Evolutionary conservation across 768 basidiomycete genomes (phyloP).

Genomic region (Thelephora ganbajun): DNA sequence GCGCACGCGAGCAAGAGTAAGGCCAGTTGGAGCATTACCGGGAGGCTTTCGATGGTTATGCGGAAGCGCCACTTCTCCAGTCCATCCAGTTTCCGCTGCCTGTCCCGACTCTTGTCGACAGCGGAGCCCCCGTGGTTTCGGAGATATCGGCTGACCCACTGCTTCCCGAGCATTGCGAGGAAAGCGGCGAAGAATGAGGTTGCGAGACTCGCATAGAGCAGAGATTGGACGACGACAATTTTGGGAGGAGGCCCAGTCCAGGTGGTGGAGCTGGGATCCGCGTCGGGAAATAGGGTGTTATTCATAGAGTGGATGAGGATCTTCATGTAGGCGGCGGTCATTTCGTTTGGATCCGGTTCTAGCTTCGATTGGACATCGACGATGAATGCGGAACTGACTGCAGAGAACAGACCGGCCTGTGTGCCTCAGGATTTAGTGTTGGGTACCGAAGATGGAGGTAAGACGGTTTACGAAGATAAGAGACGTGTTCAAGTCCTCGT

Average conservation of each 20-base stretch:
- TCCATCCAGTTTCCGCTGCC: constrained; percentile 9
- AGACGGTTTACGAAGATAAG: constrained; percentile 11
- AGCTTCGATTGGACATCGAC: neutral
- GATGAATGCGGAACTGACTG: neutral
- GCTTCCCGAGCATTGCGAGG: constrained; percentile 11
- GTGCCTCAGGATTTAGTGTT: neutral
- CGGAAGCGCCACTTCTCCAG: constrained; percentile 8
- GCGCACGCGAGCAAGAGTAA: constrained; percentile 8
- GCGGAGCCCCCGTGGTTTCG: constrained; percentile 1
- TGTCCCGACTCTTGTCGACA: constrained; percentile 6
- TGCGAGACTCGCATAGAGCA: constrained; percentile 9
- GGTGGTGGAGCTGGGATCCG: neutral
- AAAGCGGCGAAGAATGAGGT: constrained; percentile 8
- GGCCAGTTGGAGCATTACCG: constrained; percentile 7
- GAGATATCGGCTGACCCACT: constrained; percentile 7
- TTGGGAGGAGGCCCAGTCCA: constrained; percentile 6
- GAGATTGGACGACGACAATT: constrained; percentile 6
- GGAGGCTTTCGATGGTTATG: constrained; percentile 4
- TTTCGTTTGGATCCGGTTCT: neutral
- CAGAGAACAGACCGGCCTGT: neutral
- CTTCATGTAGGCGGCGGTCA: neutral
- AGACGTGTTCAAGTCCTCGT: constrained; percentile 11
- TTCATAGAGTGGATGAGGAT: neutral
- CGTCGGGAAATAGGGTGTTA: neutral
- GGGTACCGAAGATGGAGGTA: neutral